phyloP scores from a whole-genome alignment of 2,329 filamentous ascomycete species.

The Cercospora sesami region DNA sequence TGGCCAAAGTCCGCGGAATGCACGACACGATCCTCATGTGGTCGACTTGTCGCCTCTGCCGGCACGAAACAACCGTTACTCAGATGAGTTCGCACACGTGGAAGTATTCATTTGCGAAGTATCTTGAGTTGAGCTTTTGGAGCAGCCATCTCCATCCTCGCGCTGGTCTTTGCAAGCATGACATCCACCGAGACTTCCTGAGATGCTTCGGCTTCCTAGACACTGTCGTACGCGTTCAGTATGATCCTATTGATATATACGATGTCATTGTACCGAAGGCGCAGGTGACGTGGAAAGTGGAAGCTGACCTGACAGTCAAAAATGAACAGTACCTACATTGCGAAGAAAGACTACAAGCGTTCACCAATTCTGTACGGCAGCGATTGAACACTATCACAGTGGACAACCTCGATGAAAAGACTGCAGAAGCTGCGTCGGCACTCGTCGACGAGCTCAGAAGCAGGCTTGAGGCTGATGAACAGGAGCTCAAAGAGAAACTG shows the following conservation, averaged over 20 bases:
- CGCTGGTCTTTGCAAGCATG: conserved; percentile 78
- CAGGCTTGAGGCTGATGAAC: conserved; percentile 81
- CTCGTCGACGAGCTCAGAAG: conserved; percentile 78
- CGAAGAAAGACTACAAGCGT: conserved; percentile 78
- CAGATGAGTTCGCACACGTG: conserved; percentile 92
- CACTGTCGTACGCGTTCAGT: conserved; percentile 83
- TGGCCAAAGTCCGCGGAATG: conserved; percentile 64
- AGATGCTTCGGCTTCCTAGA: conserved; percentile 90
- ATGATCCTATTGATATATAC: conserved; percentile 86
- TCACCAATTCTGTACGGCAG: conserved; percentile 82
- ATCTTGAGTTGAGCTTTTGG: conserved; percentile 97
- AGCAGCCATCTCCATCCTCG: conserved; percentile 76
- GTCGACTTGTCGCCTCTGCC: conserved; percentile 92
- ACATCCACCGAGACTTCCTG: conserved; percentile 88
- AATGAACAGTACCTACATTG: conserved; percentile 84
- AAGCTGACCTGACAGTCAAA: conserved; percentile 86
- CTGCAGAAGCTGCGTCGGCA: conserved; percentile 74
- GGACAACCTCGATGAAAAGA: conserved; percentile 85
- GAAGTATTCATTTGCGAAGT: conserved; percentile 99
- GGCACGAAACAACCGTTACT: conserved; percentile 82
- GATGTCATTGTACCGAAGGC: conserved; percentile 91
- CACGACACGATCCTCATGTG: conserved; percentile 89
- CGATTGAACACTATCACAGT: conserved; percentile 86
- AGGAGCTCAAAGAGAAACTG: conserved; percentile 69
- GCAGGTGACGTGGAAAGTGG: conserved; percentile 95